Evolutionary conservation across 345 rosid genomes (phyloP).

Genomic region (Erysimum cheiranthoides): DNA sequence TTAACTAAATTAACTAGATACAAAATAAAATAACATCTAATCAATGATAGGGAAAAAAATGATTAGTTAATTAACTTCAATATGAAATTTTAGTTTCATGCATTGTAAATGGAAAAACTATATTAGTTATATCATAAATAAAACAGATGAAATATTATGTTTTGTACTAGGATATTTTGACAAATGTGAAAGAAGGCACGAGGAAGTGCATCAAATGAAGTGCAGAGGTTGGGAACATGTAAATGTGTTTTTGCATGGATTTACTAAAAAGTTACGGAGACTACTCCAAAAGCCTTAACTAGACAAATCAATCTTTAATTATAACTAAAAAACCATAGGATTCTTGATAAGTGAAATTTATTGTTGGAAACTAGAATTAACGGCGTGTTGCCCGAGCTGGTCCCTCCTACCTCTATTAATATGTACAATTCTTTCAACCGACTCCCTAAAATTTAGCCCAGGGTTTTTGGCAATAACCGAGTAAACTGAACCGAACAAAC

Average conservation of each 20-base stretch:
- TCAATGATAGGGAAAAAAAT: too few species aligned
- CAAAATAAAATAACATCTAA: too few species aligned
- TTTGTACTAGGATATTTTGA: neutral
- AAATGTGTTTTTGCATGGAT: conserved; percentile 14
- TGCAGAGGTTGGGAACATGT: conserved; percentile 16
- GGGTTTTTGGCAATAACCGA: too few species aligned
- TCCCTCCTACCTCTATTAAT: conserved; percentile 1
- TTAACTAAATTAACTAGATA: too few species aligned
- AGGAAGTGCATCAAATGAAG: conserved; percentile 33
- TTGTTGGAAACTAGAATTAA: conserved; percentile 10
- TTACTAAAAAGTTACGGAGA: conserved; percentile 11
- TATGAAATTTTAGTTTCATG: neutral
- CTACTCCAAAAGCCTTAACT: neutral
- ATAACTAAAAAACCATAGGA: neutral
- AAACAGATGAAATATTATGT: neutral
- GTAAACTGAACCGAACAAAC: too few species aligned
- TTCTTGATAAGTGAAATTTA: neutral
- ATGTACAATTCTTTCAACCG: too few species aligned
- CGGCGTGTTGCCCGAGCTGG: conserved; percentile 21
- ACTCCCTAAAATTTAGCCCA: too few species aligned
- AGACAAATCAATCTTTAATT: conserved; percentile 6
- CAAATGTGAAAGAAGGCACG: conserved; percentile 6
- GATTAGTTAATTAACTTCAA: too few species aligned
- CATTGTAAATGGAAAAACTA: too few species aligned
- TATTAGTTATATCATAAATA: too few species aligned